Base-by-base conservation (phyloP, 345 rosid genomes). In the Eucalyptus polybractea region DNA sequence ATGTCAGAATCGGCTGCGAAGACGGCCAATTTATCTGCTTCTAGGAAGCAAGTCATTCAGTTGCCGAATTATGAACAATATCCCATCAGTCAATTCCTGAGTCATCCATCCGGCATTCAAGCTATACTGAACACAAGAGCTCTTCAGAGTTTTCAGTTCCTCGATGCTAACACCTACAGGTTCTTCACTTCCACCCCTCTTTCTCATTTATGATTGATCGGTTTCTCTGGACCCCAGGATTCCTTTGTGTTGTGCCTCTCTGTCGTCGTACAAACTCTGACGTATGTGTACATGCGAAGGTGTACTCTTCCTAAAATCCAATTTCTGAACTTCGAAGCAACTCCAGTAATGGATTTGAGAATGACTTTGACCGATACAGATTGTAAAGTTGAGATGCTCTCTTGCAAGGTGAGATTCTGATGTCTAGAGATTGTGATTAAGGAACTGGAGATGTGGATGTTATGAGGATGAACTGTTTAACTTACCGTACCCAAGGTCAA, bases 301-400 rank as follows among this genome's bases (percentile, higher is more conserved):
- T 97, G 99, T 93, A 89, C 91, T 87, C 91, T 96, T 87, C 97
- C 97, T 37, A 95, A 93, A 88, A 47, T 97, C n/a, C 90, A 89
- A 88, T 91, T 97, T 89, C 93, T 97, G 88, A 95, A 93, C 93
- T 94, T 94, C 90, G 97, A 96, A 93, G 98, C 95, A 58, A 92
- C 91, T 47, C 98, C 99, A 45, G 96, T 95, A 17, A 91, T 97
- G 90, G 95, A 96, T 90, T 92, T 97, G 86, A 90, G 95, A 88
- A 96, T 97, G 17, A 93, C 93, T 89, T 94, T 96, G 33, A 92
- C 97, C 33, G 87, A 90, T 76, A 91, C 93, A 88, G 93, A 93
- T 90, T 97, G 99, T 92, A 93, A 91, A 50, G 96, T 97, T 22
- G 96, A 95, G 93, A 90, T 97, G 91, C 94, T 97, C 88, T 95